A percentile compares a stretch with the other conserved stretches of the same genome.
Evolutionary conservation across 2,329 filamentous ascomycete species (phyloP).

Genomic region (Lasiodiplodia sp.): DNA sequence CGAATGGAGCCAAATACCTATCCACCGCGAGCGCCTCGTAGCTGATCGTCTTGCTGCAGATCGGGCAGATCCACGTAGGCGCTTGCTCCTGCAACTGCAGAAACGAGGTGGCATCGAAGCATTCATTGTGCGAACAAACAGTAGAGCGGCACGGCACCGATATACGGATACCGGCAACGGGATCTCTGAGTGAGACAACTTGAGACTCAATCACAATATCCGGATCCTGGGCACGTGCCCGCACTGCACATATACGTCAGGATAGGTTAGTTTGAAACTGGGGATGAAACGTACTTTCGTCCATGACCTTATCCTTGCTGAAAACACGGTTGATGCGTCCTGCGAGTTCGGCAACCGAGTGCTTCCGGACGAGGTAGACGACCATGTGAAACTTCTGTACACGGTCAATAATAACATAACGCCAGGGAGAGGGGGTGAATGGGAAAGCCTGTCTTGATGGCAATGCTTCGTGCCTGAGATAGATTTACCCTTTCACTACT

Average conservation of each 20-base stretch:
- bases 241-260: slow-evolving; percentile 62
- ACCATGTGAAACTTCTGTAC: slow-evolving; percentile 60
- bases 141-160: slow-evolving; percentile 79
- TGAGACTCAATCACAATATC: slow-evolving; percentile 90
- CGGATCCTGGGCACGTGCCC: slow-evolving; percentile 79
- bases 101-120: slow-evolving; percentile 92
- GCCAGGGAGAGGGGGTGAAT: too few relatives aligned
- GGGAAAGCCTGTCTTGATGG: slow-evolving; percentile 3
- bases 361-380: slow-evolving; percentile 77
- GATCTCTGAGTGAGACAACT: slow-evolving; percentile 90
- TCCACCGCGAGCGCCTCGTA: slow-evolving; percentile 88
- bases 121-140: slow-evolving; percentile 87
- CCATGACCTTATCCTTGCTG: slow-evolving; percentile 79
- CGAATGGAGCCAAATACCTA: slow-evolving; percentile 64
- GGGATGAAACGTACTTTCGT: slow-evolving; percentile 71
- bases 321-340: slow-evolving; percentile 75
- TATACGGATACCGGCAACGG: slow-evolving; percentile 85
- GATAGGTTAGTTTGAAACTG: neutral
- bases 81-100: slow-evolving; percentile 94
- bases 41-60: slow-evolving; percentile 83
- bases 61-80: slow-evolving; percentile 94
- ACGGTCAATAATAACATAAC: neutral
- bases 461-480: slow-evolving; percentile 13
- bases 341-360: slow-evolving; percentile 75
- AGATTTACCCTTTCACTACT: slow-evolving; percentile 33